Percentiles rank a stretch among this genome's conserved stretches.
Conservation (phyloP, 2,329 filamentous ascomycete genomes). For the Colletotrichum shisoi region DNA sequence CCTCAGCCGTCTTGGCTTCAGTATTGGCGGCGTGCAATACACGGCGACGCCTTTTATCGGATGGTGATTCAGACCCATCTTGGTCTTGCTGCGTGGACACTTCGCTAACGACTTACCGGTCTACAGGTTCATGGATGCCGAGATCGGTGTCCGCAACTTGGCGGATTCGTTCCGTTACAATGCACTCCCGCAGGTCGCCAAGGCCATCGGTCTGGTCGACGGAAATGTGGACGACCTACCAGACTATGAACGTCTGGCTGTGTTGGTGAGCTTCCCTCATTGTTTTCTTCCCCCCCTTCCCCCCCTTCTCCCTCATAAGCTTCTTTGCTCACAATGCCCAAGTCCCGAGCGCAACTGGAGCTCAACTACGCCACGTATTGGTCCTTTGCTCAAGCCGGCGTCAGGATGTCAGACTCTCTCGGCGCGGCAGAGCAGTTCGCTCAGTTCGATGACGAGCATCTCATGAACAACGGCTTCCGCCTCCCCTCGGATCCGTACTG, state of each 20-base stretch:
- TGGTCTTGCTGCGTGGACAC: background rate
- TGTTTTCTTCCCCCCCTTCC: no score
- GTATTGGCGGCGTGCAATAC: conserved; percentile 36
- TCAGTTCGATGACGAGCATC: conserved; percentile 37
- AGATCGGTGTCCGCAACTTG: conserved; percentile 35
- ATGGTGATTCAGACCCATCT: conserved; percentile 7
- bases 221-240: conserved; percentile 33
- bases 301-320: no score
- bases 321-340: conserved; percentile 7
- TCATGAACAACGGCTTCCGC: conserved; percentile 38
- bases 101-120: background rate
- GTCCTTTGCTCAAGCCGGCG: conserved; percentile 36
- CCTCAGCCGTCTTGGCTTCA: conserved; percentile 37
- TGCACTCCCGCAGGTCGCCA: conserved; percentile 33
- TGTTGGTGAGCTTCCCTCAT: conserved; percentile 18
- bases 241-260: conserved; percentile 36
- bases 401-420: conserved; percentile 37
- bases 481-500: conserved; percentile 37
- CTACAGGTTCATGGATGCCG: conserved; percentile 36
- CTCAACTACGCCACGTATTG: conserved; percentile 37
- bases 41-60: conserved; percentile 35
- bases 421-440: conserved; percentile 35
- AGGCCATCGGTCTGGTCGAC: conserved; percentile 31
- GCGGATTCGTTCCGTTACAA: conserved; percentile 37
- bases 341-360: conserved; percentile 38